Evolutionary conservation across 2,329 filamentous ascomycete species (phyloP).

Genomic region (Apiospora arundinis): DNA sequence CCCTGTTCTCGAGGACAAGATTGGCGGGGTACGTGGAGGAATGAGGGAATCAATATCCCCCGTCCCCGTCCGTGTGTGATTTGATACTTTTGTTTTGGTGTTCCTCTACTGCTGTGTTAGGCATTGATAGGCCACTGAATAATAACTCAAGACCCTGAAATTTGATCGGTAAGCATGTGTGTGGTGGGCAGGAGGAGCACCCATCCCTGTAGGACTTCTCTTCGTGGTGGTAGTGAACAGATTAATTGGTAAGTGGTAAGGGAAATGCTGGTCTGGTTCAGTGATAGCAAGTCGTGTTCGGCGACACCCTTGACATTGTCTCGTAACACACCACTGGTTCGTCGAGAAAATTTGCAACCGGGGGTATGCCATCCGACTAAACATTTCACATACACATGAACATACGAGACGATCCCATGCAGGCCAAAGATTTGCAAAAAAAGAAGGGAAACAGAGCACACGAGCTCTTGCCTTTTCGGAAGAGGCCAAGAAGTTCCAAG

Average conservation of each 20-base stretch:
- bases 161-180: neutral
- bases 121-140: conserved; percentile 3
- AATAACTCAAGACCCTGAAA: neutral
- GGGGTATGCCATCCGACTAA: neutral
- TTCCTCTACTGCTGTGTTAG: neutral
- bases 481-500: neutral
- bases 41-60: conserved; percentile 6
- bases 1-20: neutral
- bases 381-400: neutral
- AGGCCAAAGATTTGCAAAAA: neutral
- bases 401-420: neutral
- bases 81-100: neutral
- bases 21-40: conserved; percentile 5
- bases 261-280: neutral
- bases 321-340: neutral
- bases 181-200: neutral
- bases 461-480: conserved; percentile 2
- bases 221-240: neutral
- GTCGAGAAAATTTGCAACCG: neutral
- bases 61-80: neutral
- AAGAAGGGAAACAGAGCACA: neutral
- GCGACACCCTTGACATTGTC: neutral
- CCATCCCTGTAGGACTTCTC: neutral
- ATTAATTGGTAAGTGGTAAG: neutral
- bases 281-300: neutral